A percentile compares a stretch with the other conserved stretches of the same genome.
Conservation (phyloP, 208 protist species). For the Leishmania arabica region DNA sequence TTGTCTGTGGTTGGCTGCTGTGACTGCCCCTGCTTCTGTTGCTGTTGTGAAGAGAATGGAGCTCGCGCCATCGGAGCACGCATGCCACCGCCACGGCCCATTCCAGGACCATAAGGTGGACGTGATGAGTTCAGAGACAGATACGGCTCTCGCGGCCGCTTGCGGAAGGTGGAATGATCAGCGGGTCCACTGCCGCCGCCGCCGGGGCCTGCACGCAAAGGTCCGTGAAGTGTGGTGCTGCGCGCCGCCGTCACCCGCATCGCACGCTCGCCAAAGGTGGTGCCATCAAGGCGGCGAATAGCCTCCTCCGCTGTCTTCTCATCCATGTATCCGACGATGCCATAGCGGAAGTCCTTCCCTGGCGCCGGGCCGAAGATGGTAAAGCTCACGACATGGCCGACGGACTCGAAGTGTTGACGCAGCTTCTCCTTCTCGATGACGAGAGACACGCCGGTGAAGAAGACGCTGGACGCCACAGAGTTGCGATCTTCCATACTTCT, state of each 20-base stretch:
- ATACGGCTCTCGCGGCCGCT: constrained; percentile 34
- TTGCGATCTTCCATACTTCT: constrained; percentile 20
- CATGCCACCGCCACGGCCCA: constrained; percentile 16
- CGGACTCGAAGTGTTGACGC: constrained; percentile 84
- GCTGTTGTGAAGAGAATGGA: constrained; percentile 17
- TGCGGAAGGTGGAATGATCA: constrained; percentile 27
- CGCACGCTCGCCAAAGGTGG: constrained; percentile 62
- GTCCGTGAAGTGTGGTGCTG: constrained; percentile 23
- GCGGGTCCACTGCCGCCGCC: constrained; percentile 27
- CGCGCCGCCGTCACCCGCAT: constrained; percentile 68
- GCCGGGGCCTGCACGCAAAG: constrained; percentile 22
- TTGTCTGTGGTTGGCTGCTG: constrained; percentile 19
- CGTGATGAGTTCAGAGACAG: constrained; percentile 2
- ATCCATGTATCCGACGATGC: constrained; percentile 85
- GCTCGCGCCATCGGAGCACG: constrained; percentile 13
- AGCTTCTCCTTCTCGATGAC: constrained; percentile 56
- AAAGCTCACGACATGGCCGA: constrained; percentile 84
- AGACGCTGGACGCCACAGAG: constrained; percentile 48
- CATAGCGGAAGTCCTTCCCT: constrained; percentile 77
- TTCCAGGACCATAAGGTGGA: not conserved
- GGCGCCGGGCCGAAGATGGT: constrained; percentile 54
- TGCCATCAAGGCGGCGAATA: constrained; percentile 74
- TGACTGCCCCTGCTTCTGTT: constrained; percentile 1
- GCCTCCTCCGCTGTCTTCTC: constrained; percentile 72
- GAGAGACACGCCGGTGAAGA: constrained; percentile 84